These are phyloP conservation scores for Mycena pura DNA, from an alignment of 768 basidiomycete genomes.

Conservation along the genomic window DNA sequence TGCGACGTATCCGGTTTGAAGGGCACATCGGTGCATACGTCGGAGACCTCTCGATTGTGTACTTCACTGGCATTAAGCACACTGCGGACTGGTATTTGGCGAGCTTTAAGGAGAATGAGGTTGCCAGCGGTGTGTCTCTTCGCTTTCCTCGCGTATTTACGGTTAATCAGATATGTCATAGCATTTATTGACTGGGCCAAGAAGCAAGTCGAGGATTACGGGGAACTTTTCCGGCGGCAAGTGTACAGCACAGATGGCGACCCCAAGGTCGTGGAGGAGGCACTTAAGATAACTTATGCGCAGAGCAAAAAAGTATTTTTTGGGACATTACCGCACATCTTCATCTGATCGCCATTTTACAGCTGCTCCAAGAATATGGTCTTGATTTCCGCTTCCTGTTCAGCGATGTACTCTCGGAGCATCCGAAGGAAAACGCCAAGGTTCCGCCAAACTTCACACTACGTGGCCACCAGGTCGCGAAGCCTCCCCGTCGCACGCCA, in stretches of 20 bases:
- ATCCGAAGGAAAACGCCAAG: conserved; percentile 35
- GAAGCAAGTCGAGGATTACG: conserved; percentile 81
- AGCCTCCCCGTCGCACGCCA: conserved; percentile 17
- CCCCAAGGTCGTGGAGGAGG: conserved; percentile 74
- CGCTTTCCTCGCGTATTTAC: neutral
- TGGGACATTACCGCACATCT: neutral
- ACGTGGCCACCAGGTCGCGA: conserved; percentile 24
- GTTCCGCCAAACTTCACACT: conserved; percentile 17
- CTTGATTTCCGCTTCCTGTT: conserved; percentile 80
- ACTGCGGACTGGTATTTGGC: conserved; percentile 98
- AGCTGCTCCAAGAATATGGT: conserved; percentile 74
- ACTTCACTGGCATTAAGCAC: conserved; percentile 95
- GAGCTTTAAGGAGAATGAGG: conserved; percentile 94
- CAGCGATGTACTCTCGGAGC: conserved; percentile 53
- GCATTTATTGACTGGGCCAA: conserved; percentile 96
- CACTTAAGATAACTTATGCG: conserved; percentile 72
- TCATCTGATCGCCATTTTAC: conserved; percentile 2
- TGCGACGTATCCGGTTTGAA: conserved; percentile 90
- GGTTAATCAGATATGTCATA: conserved; percentile 36
- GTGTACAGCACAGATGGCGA: conserved; percentile 88
- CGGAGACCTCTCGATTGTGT: conserved; percentile 85
- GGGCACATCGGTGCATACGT: conserved; percentile 88
- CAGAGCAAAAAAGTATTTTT: conserved; percentile 85
- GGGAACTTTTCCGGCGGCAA: conserved; percentile 86
- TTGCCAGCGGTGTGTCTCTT: conserved; percentile 78